phyloP scores from a whole-genome alignment of 805 yeast species.

The Yamadazyma tumulicola region DNA sequence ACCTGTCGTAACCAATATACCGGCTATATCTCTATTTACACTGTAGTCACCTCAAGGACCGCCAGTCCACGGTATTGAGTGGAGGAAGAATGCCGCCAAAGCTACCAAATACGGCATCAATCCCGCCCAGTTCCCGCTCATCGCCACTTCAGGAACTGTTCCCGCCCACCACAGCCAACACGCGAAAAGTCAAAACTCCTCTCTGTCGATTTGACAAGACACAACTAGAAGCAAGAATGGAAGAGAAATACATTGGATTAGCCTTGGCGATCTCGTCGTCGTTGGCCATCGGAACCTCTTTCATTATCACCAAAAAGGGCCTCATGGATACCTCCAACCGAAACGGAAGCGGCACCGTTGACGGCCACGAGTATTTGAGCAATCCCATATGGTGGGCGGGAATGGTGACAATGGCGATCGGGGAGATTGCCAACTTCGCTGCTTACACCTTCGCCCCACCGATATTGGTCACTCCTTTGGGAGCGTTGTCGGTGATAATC shows the following conservation, averaged over 20 bases:
- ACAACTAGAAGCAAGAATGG: no score
- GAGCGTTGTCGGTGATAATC: conserved; percentile 84
- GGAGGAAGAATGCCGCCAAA: no score
- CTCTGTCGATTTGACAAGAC: no score
- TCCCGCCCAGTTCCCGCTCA: no score
- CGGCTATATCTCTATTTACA: no score
- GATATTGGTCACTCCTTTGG: conserved; percentile 84
- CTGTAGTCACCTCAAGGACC: no score
- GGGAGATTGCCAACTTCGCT: conserved; percentile 89
- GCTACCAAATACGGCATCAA: no score
- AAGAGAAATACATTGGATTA: conserved; percentile 85
- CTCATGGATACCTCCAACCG: conserved; percentile 63
- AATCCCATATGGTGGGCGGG: conserved; percentile 97
- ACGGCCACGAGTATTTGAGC: conserved; percentile 72
- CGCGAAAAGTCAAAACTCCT: no score
- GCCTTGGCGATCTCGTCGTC: conserved; percentile 86
- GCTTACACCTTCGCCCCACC: conserved; percentile 97
- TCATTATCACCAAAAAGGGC: conserved; percentile 86
- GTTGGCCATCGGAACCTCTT: conserved; percentile 85
- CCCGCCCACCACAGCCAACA: no score
- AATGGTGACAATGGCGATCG: conserved; percentile 83
- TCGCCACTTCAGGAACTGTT: no score
- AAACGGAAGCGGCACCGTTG: conserved; percentile 55
- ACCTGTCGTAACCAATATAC: no score
- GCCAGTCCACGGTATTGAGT: no score